Evolutionary conservation across 2,329 filamentous ascomycete genomes (phyloP), one percentile per base, ranked within the genome.

Genomic region (Epichloe typhina): DNA sequence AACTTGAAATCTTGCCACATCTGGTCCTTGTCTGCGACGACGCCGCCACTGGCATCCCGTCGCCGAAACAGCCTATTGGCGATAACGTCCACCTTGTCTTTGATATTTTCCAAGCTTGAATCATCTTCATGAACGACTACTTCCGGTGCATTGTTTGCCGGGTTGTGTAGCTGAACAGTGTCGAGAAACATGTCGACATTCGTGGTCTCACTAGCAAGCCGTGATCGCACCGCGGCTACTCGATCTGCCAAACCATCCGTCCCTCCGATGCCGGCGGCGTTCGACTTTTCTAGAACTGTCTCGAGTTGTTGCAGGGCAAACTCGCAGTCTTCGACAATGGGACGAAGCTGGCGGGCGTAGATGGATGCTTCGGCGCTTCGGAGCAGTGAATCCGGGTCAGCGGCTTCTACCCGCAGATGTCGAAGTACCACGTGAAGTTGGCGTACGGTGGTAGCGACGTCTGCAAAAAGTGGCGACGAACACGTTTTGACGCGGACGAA

Each of bases 41-140:
- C 58, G 52, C 65, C 61, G 49, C 63, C 47, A n/a, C 35, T 66
- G 50, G 64, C 66, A 54, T 67, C 64, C 43, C 66, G 65, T 48
- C 69, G 68, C 11, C 67, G 66, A 47, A 74, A 75, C 23, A 82
- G 67, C 11, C 71, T 69, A 11, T 68, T 62, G 3, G 80, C 79
- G 54, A 83, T 74, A 33, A 64, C 64, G 56, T 83, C 79, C 35
- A 83, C 74, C 58, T 81, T 79, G 59, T 79, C 74, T 61, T 80
- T 76, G 58, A 83, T 80, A 7, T 62, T 60, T 51, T 82, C 74
- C 36, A 80, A 64, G 23, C 70, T 65, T 17, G 66, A 62, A 42
- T 62, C 67, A 44, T 67, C 66, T n/a, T 65, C 62, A 38, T 69
- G 59, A 11, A 61, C 62, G 46, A 67, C 56, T 36, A 54, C 58